Percentiles rank a stretch among this genome's conserved stretches.
Evolutionary conservation across 1,284 basidiomycete genomes (phyloP).

Genomic region (Heliocybe sulcata): DNA sequence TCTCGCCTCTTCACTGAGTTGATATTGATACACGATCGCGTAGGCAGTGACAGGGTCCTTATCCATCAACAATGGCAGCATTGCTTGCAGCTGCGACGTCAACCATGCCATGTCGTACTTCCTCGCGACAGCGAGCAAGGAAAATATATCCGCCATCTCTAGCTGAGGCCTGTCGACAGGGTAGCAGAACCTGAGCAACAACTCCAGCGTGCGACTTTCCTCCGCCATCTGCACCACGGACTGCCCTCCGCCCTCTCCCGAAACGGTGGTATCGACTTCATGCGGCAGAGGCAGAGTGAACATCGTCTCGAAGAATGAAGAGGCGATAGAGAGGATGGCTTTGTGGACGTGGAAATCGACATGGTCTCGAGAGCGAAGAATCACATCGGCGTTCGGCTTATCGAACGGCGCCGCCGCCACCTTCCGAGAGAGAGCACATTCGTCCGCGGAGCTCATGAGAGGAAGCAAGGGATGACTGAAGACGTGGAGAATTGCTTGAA

Average conservation of each 20-base stretch:
- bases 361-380: conserved; percentile 6
- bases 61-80: background rate
- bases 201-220: background rate
- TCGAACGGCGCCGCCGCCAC: conserved; percentile 4
- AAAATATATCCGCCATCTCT: background rate
- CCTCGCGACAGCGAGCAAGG: background rate
- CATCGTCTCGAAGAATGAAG: conserved; percentile 6
- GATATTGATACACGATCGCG: background rate
- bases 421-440: conserved; percentile 7
- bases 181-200: background rate
- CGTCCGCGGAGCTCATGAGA: too few species aligned
- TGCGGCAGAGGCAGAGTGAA: background rate
- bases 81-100: too few species aligned
- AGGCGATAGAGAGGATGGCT: conserved; percentile 5
- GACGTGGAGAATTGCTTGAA: too few species aligned
- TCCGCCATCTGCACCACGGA: background rate
- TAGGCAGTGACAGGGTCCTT: background rate
- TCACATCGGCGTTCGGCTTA: conserved; percentile 3
- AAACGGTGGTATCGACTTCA: background rate
- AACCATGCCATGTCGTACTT: too few species aligned
- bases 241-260: too few species aligned
- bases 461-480: too few species aligned
- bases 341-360: conserved; percentile 6
- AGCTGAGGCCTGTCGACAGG: background rate
- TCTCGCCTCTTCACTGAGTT: background rate